Base-by-base conservation (phyloP, 768 basidiomycete species). In the Phaeotremella skinneri region DNA sequence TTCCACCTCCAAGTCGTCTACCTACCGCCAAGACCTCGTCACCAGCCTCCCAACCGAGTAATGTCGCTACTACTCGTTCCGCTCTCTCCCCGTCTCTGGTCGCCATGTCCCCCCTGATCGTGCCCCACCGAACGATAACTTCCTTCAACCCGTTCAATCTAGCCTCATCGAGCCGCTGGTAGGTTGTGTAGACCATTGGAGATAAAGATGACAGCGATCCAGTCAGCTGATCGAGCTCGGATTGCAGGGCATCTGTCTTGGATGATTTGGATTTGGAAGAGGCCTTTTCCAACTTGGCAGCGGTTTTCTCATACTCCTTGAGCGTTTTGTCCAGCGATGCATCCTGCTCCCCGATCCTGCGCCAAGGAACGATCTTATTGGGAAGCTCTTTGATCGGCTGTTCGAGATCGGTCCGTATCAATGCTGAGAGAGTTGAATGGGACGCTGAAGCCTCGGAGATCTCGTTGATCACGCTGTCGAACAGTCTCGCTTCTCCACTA, bases 221-320 rank as follows among this genome's bases (percentile, higher is more conserved):
- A 1, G 63, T 62, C 14, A 69, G 39, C 49, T 67, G 69, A 27
- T 62, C 63, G 27, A 76, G 56, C 34, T 76, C 75, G 5, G 43
- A 34, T 37, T 66, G 66, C 16, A 73, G 64, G 23, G 56, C 56
- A 30, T 72, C 63, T 21, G 72, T 59, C 51, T 76, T 76, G 30
- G 62, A 49, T 1, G 67, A 67, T 48, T 72, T 73, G 14, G 70
- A 58, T 49, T 73, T 73, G 2, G 56, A 48, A 30, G 61, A 39
- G 4, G 73, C 75, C 55, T 78, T 78, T 11, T 73, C 68, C 3
- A 74, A 65, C 53, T 76, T 75, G 6, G 63, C 49, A 9, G 74
- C 61, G 20, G 66, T 64, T 47, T 71, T 72, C 21, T 78, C 77
- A 43, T 73, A 74, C 26, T 72, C 64, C 55, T 77, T 78, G 23